Evolutionary conservation across 495 filamentous ascomycete species (phyloP), one percentile per base, ranked within the genome.

Genomic region (Xylaria telfairii): DNA sequence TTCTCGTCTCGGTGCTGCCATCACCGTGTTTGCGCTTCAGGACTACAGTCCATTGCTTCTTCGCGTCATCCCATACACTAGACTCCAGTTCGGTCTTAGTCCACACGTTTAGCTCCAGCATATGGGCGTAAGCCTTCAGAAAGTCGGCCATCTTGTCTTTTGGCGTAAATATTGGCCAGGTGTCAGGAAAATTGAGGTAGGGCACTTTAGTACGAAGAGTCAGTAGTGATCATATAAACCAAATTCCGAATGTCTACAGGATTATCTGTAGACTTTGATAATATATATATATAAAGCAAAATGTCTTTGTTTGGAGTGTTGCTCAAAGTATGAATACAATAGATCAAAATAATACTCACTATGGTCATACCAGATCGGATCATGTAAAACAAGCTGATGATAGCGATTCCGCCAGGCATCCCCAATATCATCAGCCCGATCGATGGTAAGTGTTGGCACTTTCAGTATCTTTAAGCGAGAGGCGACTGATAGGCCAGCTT

Each of bases 91-190:
- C 84, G 4, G 90, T 88, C 2, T 74, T 75, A 19, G 83, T 91
- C 92, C 92, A 95, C 17, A 93, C 85, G 73, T 95, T 92, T 51
- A 96, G 84, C 73, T 96, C 93, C n/a, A 94, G 81, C 32, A 88
- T 72, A 42, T 87, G 88, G 57, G 87, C 92, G 72, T 96, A 96
- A 2, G 84, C 83, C 54, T 94, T 90, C 75, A 95, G 89, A 84
- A 91, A 95, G 44, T 93, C 90, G 19, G 89, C 93, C 0, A 94
- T 83, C 70, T 95, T 95, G 76, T 95, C 92, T 74, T 94, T 94
- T 1, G 92, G 92, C 1, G 91, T 92, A 75, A 91, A 93, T 32
- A 90, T 57, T 0, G 89, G 89, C 91, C 92, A 95, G 68, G 80
- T 81, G 0, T 83, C 69, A 13, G 92, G 92, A 72, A 94, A 95